These are phyloP conservation scores for Fusarium drepaniforme DNA, from an alignment of 2,329 filamentous ascomycete genomes.

Conservation along the genomic window DNA sequence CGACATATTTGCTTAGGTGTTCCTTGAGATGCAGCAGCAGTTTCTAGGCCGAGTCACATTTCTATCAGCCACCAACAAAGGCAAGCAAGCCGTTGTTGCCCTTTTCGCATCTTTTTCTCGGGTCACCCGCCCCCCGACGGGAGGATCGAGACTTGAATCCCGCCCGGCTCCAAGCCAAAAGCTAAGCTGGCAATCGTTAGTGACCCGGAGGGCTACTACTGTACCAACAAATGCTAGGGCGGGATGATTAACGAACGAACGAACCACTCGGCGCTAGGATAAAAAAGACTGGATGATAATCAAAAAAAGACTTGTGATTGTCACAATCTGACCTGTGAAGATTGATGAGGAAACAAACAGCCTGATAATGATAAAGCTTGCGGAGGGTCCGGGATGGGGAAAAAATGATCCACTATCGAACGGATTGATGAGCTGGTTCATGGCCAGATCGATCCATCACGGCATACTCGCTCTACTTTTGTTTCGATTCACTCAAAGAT, in stretches of 20 bases:
- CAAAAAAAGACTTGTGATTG: neutral
- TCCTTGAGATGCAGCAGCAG: neutral
- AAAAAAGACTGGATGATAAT: neutral
- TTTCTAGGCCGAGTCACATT: neutral
- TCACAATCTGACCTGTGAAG: neutral
- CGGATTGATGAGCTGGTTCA: neutral
- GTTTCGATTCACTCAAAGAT: neutral
- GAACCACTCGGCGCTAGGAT: neutral
- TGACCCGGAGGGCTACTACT: neutral
- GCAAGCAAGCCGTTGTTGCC: neutral
- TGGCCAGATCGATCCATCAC: neutral
- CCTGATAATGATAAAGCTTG: neutral
- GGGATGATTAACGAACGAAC: neutral
- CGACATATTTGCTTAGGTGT: neutral
- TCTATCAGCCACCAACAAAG: neutral
- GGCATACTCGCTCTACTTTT: neutral
- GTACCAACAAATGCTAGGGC: neutral
- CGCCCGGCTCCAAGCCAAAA: neutral
- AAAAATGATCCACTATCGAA: neutral
- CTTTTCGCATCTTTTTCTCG: neutral
- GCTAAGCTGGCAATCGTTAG: neutral
- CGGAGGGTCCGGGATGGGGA: neutral
- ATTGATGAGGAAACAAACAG: neutral
- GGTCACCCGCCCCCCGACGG: constrained; percentile 1
- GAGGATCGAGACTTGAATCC: constrained; percentile 6